phyloP scores from a whole-genome alignment of 2,329 filamentous ascomycete species.

The Penicillium glabrum region DNA sequence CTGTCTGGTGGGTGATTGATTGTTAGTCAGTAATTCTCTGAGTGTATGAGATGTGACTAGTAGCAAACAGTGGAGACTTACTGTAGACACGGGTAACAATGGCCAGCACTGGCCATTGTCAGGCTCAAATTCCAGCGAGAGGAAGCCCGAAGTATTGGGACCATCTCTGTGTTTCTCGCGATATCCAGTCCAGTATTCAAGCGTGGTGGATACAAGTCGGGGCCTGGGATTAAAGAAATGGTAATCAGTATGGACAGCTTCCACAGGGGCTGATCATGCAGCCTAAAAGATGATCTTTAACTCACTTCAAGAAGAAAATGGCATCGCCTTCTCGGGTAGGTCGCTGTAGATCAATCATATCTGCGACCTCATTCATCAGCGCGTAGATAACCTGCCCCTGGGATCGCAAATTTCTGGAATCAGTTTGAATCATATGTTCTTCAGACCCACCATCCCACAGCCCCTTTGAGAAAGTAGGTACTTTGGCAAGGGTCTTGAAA shows the following conservation, averaged over 20 bases:
- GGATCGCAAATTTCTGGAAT: background rate
- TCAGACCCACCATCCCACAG: conserved; percentile 18
- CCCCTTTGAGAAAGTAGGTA: conserved; percentile 16
- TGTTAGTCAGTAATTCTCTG: background rate
- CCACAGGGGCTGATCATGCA: background rate
- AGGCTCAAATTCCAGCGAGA: conserved; percentile 20
- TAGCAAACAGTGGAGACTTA: conserved; percentile 6
- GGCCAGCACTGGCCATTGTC: background rate
- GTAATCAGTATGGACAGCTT: background rate
- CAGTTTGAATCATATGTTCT: background rate
- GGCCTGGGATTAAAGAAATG: conserved; percentile 10
- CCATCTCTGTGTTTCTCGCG: conserved; percentile 21
- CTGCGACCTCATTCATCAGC: conserved; percentile 24
- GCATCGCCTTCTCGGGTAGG: conserved; percentile 3
- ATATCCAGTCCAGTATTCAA: conserved; percentile 30
- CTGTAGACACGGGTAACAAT: conserved; percentile 23
- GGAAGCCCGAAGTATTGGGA: conserved; percentile 18
- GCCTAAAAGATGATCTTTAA: background rate
- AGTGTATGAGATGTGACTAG: no score
- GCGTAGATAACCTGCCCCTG: conserved; percentile 27
- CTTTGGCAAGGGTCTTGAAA: conserved; percentile 24
- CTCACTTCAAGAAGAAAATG: conserved; percentile 22
- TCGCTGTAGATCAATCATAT: conserved; percentile 14
- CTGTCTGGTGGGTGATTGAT: conserved; percentile 10
- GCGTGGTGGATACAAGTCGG: conserved; percentile 8